These are phyloP conservation scores for Apophysomyces ossiformis DNA, from an alignment of 371 early-diverging fungal species.

Conservation along the genomic window DNA sequence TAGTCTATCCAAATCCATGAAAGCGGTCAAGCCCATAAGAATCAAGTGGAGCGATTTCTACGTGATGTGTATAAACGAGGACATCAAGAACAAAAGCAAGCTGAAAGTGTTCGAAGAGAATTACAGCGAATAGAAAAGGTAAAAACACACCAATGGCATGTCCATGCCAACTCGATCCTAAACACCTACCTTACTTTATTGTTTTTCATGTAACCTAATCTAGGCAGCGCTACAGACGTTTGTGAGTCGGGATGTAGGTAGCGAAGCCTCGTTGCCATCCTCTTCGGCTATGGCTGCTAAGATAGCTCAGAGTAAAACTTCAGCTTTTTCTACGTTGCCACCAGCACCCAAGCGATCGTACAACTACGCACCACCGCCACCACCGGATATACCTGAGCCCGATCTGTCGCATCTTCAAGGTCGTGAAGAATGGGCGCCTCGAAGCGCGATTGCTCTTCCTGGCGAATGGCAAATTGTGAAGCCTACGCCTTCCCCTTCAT, in stretches of 20 bases:
- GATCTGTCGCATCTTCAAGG: conserved; percentile 28
- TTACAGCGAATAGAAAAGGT: conserved; percentile 70
- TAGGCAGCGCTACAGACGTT: neutral
- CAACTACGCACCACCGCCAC: conserved; percentile 23
- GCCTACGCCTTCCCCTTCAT: conserved; percentile 11
- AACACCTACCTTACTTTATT: too few relatives aligned
- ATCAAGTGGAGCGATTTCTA: conserved; percentile 67
- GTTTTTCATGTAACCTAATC: too few relatives aligned
- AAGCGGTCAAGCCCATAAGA: conserved; percentile 70
- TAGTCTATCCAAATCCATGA: conserved; percentile 75
- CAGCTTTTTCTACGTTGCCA: conserved; percentile 5
- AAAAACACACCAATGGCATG: neutral
- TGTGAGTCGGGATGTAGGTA: neutral
- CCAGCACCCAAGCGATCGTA: conserved; percentile 10
- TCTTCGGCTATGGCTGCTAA: conserved; percentile 12
- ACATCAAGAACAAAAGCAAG: conserved; percentile 58
- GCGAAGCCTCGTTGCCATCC: neutral
- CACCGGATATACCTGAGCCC: conserved; percentile 13
- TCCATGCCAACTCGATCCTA: too few relatives aligned
- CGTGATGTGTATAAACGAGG: conserved; percentile 67
- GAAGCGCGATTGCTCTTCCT: conserved; percentile 31
- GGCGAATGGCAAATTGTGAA: conserved; percentile 49
- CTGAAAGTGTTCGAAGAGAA: conserved; percentile 55
- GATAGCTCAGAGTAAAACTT: conserved; percentile 4
- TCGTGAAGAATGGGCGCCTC: conserved; percentile 45